phyloP scores from a whole-genome alignment of 2,329 filamentous ascomycete genomes.

The Sclerotinia minor region DNA sequence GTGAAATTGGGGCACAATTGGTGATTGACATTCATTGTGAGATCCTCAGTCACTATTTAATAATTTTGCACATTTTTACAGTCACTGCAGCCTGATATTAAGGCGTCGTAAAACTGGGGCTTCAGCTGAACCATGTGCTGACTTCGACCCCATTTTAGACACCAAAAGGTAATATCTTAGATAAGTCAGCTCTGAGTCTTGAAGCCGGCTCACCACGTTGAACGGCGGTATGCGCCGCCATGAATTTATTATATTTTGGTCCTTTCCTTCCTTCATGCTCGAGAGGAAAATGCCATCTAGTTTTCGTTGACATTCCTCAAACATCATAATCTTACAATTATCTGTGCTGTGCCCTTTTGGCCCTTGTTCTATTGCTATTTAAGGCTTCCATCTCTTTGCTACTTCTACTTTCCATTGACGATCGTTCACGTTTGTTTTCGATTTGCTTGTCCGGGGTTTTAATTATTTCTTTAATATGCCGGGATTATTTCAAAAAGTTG shows the following conservation, averaged over 20 bases:
- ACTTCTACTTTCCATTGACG: neutral
- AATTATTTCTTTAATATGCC: constrained; percentile 1
- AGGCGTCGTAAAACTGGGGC: neutral
- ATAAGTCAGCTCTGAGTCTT: neutral
- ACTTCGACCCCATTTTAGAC: neutral
- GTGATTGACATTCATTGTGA: neutral
- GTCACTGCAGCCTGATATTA: neutral
- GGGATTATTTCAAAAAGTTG: constrained; percentile 9
- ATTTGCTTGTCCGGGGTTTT: neutral
- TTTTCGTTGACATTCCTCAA: neutral
- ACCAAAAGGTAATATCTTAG: neutral
- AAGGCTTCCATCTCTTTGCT: neutral
- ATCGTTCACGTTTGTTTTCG: neutral
- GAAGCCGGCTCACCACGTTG: neutral
- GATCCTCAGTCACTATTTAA: neutral
- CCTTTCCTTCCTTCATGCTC: neutral
- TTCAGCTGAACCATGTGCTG: constrained; percentile 17
- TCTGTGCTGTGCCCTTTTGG: neutral
- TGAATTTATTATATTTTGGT: neutral
- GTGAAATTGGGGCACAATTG: neutral
- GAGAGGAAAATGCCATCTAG: neutral
- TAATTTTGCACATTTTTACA: neutral
- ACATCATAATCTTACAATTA: neutral
- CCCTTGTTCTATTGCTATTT: neutral
- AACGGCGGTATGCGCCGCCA: neutral